These are phyloP conservation scores for Silene coronaria DNA, from an alignment of 179 eudicot species.

Conservation along the genomic window DNA sequence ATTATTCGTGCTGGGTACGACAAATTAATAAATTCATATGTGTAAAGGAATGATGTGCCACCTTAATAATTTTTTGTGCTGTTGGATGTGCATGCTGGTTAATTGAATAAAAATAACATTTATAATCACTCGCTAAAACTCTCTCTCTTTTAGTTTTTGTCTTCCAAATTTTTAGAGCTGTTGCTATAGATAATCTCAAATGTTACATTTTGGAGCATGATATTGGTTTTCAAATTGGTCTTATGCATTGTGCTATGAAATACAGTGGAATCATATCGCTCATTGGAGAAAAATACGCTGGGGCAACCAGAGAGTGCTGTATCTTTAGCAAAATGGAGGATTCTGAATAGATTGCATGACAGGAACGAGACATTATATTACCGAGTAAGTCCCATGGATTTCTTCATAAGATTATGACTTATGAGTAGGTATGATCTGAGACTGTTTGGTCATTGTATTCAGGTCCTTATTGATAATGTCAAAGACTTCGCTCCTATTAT, in stretches of 20 bases:
- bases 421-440: constrained; percentile 23
- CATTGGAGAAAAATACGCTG: constrained; percentile 75
- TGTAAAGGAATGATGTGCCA: not conserved
- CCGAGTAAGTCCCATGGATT: constrained; percentile 53
- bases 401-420: constrained; percentile 6
- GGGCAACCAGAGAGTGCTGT: constrained; percentile 57
- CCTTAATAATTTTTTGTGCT: not conserved
- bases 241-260: constrained; percentile 18
- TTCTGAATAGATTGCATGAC: constrained; percentile 89
- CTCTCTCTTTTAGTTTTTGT: not conserved
- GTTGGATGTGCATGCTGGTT: not conserved
- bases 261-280: constrained; percentile 82
- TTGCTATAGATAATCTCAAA: not conserved
- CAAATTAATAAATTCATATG: not conserved
- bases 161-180: not conserved
- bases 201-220: not conserved
- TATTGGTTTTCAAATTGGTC: not conserved
- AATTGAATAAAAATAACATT: not conserved
- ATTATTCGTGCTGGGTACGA: not conserved
- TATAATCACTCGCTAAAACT: not conserved
- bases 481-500: constrained; percentile 95
- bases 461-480: constrained; percentile 94
- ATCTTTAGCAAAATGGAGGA: constrained; percentile 93
- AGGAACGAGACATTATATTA: constrained; percentile 95
- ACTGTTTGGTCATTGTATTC: constrained; percentile 30